A percentile compares a stretch with the other conserved stretches of the same genome.
Conservation (phyloP, 176 grass and related monocot genomes). For the Chrysopogon serrulatus region DNA sequence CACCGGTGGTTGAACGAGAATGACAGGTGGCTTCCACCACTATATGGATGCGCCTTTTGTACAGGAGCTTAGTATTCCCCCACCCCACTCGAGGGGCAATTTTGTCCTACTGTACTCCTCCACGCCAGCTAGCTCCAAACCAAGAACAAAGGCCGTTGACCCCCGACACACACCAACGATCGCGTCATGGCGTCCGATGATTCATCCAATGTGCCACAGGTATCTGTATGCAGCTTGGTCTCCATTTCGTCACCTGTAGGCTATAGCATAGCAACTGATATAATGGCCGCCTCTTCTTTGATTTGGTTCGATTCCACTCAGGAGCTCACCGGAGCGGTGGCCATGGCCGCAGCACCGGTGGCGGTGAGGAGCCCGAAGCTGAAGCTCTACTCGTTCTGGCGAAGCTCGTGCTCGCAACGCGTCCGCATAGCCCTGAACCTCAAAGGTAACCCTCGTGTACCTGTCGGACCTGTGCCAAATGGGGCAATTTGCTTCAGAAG, state of each 20-base stretch:
- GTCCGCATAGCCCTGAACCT: conserved; percentile 20
- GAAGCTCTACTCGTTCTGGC: conserved; percentile 39
- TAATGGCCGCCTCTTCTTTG: not conserved
- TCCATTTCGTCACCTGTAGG: not conserved
- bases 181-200: not conserved
- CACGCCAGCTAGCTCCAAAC: not conserved
- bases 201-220: not conserved
- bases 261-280: not conserved
- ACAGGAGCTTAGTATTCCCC: no score
- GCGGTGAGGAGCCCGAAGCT: not conserved
- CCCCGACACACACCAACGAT: not conserved
- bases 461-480: not conserved
- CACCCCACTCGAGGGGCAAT: not conserved
- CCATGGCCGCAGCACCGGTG: not conserved
- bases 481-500: not conserved
- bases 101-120: not conserved
- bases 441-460: not conserved
- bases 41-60: no score
- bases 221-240: not conserved
- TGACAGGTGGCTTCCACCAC: no score
- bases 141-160: not conserved
- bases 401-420: conserved; percentile 20
- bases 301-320: not conserved
- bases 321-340: not conserved
- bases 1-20: no score